Base-by-base conservation (phyloP, 306 rosid species). In the Arachis stenosperma region DNA sequence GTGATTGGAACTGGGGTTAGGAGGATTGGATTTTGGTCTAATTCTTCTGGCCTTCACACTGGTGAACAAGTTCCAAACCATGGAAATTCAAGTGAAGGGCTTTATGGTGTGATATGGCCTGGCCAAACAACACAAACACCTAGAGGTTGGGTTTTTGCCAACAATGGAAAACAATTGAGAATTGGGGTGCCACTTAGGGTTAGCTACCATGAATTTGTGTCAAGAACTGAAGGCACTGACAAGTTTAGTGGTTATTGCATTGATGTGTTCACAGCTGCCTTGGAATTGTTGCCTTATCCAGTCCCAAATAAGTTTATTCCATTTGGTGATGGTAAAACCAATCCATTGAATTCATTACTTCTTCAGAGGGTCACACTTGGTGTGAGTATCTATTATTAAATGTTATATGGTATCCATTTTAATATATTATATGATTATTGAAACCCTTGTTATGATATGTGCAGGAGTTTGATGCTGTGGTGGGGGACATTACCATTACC, bases 121-220 rank as follows among this genome's bases (percentile, higher is more conserved):
- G 96, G 97, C 63, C 86, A 86, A 70, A 77, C 84, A 27, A 68
- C 81, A 2, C 63, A 78, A 58, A 82, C 67, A 39, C 97, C 97
- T 52, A 91, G 93, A 2, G 97, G 97, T 2, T 91, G 96, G 97
- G 85, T 79, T 50, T 89, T 89, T 40, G 86, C 97, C 7, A 84
- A 65, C 80, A 82, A 76, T 67, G 97, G 91, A 60, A 84, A 79
- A 59, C 84, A 74, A 1, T 80, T 91, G 89, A 86, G 29, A 55
- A 87, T 89, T 54, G 97, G 90, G 27, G 96, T 91, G 43, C 90
- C 91, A 1, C 82, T 67, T 6, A 73, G 84, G 72, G 82, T 83
- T 44, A 84, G 88, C 72, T 86, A 68, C 79, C 85, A 8, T 3
- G 96, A 91, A 56, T 78, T 86, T 53, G 84, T 81, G 64, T 79